Evolutionary conservation across 2,329 filamentous ascomycete genomes (phyloP).

Genomic region (Aspergillus alliaceus): DNA sequence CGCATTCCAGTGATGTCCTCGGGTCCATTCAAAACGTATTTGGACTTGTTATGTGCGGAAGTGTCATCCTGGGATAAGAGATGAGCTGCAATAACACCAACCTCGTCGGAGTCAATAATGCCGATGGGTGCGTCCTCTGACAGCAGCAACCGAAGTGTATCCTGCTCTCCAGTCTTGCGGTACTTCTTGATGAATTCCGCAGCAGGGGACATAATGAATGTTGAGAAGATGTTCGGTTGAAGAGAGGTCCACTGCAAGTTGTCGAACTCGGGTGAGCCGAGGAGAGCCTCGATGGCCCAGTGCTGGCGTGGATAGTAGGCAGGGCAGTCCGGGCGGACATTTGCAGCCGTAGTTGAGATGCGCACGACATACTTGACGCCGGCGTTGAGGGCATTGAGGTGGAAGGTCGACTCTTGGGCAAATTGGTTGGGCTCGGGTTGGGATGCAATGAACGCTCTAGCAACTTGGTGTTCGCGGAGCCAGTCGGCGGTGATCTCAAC

Average conservation of each 20-base stretch:
- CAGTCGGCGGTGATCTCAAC: conserved; percentile 40
- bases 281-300: conserved; percentile 44
- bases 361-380: conserved; percentile 46
- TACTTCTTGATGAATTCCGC: conserved; percentile 35
- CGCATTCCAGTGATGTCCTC: conserved; percentile 40
- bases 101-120: conserved; percentile 32
- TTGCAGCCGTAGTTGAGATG: conserved; percentile 41
- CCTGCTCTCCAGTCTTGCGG: conserved; percentile 34
- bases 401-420: conserved; percentile 41
- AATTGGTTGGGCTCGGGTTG: conserved; percentile 42
- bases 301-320: conserved; percentile 41
- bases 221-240: conserved; percentile 37
- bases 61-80: conserved; percentile 33
- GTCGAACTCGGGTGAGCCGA: conserved; percentile 37
- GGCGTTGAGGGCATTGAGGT: conserved; percentile 33
- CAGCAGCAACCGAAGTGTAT: conserved; percentile 26
- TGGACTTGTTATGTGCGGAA: conserved; percentile 30
- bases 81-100: conserved; percentile 38
- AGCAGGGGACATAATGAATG: conserved; percentile 22
- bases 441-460: conserved; percentile 41
- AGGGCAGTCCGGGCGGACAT: conserved; percentile 36
- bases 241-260: conserved; percentile 42
- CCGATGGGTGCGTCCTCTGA: conserved; percentile 31
- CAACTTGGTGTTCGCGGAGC: conserved; percentile 40
- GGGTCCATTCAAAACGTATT: conserved; percentile 43